Percentiles rank a stretch among this genome's conserved stretches.
These are phyloP conservation scores for Monilinia fructicola DNA, from an alignment of 2,329 filamentous ascomycete genomes.

Conservation along the genomic window DNA sequence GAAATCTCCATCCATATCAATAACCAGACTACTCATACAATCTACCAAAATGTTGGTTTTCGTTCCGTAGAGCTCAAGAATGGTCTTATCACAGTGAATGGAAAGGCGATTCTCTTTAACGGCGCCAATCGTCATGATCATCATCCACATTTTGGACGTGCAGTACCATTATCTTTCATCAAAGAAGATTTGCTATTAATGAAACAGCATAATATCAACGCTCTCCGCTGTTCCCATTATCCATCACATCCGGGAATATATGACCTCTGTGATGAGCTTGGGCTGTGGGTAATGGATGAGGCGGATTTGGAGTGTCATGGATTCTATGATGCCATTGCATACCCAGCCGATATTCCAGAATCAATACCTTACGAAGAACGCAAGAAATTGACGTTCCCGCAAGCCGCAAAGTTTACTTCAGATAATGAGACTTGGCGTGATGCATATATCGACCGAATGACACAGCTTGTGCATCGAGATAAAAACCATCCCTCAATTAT, in stretches of 20 bases:
- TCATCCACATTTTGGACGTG: constrained; percentile 45
- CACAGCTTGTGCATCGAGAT: constrained; percentile 64
- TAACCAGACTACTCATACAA: constrained; percentile 41
- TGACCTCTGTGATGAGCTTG: constrained; percentile 63
- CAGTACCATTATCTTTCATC: constrained; percentile 56
- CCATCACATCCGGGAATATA: constrained; percentile 61
- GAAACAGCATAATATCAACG: constrained; percentile 71
- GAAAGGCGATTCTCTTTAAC: constrained; percentile 57
- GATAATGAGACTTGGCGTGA: constrained; percentile 61
- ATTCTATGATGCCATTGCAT: constrained; percentile 45
- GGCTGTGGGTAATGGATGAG: constrained; percentile 60
- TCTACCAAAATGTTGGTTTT: constrained; percentile 59
- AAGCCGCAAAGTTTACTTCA: constrained; percentile 58
- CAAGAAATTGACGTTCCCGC: constrained; percentile 54
- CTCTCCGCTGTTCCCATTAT: constrained; percentile 67
- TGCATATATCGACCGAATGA: constrained; percentile 67
- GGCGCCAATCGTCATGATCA: constrained; percentile 65
- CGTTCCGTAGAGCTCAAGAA: constrained; percentile 61
- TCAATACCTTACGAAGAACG: constrained; percentile 60
- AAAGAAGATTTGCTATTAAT: constrained; percentile 62
- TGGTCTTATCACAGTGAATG: constrained; percentile 62
- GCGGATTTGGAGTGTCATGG: constrained; percentile 55
- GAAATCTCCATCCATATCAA: constrained; percentile 45
- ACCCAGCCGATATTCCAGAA: constrained; percentile 53
- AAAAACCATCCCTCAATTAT: constrained; percentile 71